phyloP scores from a whole-genome alignment of 2,329 filamentous ascomycete genomes.

The Sporothrix pseudoabietina region DNA sequence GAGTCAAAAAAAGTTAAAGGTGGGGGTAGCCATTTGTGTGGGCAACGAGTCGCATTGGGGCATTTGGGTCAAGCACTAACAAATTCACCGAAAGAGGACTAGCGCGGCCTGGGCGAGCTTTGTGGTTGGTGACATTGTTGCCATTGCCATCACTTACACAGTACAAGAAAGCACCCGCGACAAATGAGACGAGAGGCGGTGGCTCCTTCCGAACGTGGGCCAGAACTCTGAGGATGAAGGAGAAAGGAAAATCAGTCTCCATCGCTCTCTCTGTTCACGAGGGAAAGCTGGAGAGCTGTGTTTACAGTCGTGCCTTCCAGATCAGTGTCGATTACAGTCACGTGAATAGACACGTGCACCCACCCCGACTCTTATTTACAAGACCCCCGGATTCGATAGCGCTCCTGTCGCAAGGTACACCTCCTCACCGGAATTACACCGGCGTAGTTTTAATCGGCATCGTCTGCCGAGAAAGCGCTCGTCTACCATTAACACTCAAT shows the following conservation, averaged over 20 bases:
- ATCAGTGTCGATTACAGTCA: neutral
- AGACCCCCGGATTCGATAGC: neutral
- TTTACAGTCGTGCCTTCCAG: neutral
- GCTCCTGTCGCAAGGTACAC: neutral
- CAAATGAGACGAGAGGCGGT: neutral
- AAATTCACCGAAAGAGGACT: conserved; percentile 11
- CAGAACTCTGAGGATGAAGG: neutral
- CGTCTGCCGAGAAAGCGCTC: neutral
- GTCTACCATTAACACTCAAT: neutral
- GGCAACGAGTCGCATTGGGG: neutral
- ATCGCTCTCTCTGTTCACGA: neutral
- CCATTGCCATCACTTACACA: neutral
- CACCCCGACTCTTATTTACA: too few species aligned
- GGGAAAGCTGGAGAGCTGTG: neutral
- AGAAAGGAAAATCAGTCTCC: too few species aligned
- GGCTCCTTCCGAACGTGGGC: neutral
- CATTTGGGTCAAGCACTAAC: neutral
- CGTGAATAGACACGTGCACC: neutral
- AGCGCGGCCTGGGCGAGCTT: neutral
- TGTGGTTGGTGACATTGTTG: conserved; percentile 1
- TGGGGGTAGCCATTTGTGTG: conserved; percentile 13
- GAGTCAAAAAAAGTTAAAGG: conserved; percentile 26
- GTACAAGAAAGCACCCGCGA: neutral
- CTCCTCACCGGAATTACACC: neutral
- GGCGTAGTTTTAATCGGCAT: neutral